These are phyloP conservation scores for Dendryphion nanum DNA, from an alignment of 2,329 filamentous ascomycete genomes.

Conservation along the genomic window DNA sequence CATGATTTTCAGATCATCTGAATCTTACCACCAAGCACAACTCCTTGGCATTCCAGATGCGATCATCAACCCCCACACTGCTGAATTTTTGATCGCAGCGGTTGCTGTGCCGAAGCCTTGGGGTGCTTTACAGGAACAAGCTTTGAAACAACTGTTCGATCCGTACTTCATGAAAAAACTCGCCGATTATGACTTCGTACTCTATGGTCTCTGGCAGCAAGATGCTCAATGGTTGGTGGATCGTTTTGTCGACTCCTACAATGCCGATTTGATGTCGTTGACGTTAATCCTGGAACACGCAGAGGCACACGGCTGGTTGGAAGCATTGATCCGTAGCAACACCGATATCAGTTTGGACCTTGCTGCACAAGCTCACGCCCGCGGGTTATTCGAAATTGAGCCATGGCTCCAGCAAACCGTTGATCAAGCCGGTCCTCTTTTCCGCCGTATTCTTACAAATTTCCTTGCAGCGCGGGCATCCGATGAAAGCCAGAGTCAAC, in stretches of 20 bases:
- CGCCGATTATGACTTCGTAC: slow-evolving; percentile 78
- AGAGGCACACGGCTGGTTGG: slow-evolving; percentile 77
- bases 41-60: slow-evolving; percentile 58
- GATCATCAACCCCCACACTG: slow-evolving; percentile 69
- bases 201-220: slow-evolving; percentile 88
- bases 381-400: slow-evolving; percentile 74
- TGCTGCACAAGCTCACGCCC: slow-evolving; percentile 78
- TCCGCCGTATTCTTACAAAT: slow-evolving; percentile 70
- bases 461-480: slow-evolving; percentile 84
- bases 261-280: slow-evolving; percentile 65
- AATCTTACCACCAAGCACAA: slow-evolving; percentile 56
- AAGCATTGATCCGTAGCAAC: slow-evolving; percentile 72
- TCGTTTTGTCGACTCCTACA: slow-evolving; percentile 75
- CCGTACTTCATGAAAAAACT: slow-evolving; percentile 79
- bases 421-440: slow-evolving; percentile 61
- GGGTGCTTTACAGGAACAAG: slow-evolving; percentile 72
- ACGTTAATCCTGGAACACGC: slow-evolving; percentile 76
- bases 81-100: slow-evolving; percentile 75
- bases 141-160: slow-evolving; percentile 73
- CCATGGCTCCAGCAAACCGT: slow-evolving; percentile 75
- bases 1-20: slow-evolving; percentile 59
- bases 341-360: slow-evolving; percentile 88
- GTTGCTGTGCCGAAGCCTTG: slow-evolving; percentile 76
- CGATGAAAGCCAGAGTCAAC: slow-evolving; percentile 73
- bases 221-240: slow-evolving; percentile 84